These are phyloP conservation scores for Cytospora mali DNA, from an alignment of 2,329 filamentous ascomycete species.

Conservation along the genomic window DNA sequence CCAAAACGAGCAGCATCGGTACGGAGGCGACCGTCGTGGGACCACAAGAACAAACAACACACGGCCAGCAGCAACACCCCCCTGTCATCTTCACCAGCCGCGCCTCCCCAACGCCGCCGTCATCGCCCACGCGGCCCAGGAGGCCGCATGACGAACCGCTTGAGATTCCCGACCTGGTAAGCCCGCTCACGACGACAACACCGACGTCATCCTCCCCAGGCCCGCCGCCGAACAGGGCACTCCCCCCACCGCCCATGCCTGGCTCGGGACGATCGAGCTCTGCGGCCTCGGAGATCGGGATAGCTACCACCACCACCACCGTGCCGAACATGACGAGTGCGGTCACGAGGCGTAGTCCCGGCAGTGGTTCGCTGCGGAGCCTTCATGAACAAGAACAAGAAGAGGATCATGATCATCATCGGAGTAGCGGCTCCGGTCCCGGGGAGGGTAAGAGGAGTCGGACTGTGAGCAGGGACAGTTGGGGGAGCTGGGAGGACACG, in stretches of 20 bases:
- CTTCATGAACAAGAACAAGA: background rate
- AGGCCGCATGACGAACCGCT: slow-evolving; percentile 41
- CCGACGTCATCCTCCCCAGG: slow-evolving; percentile 16
- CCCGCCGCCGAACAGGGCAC: slow-evolving; percentile 17
- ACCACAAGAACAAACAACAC: too few relatives aligned
- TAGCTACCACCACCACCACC: slow-evolving; percentile 13
- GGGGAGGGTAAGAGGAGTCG: background rate
- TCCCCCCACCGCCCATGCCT: slow-evolving; percentile 17
- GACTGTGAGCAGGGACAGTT: slow-evolving; percentile 12
- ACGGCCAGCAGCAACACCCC: background rate
- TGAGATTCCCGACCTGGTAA: slow-evolving; percentile 41
- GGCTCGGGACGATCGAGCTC: slow-evolving; percentile 2
- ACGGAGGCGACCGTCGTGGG: slow-evolving; percentile 1
- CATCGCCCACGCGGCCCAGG: slow-evolving; percentile 40
- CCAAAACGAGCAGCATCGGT: slow-evolving; percentile 4
- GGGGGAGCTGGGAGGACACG: slow-evolving; percentile 25
- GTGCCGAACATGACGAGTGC: background rate
- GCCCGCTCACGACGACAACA: slow-evolving; percentile 7
- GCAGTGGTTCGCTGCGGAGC: background rate
- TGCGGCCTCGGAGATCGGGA: slow-evolving; percentile 7
- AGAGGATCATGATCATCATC: background rate
- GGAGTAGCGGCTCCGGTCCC: background rate
- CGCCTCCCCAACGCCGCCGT: slow-evolving; percentile 30
- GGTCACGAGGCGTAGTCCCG: background rate
- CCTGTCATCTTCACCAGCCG: background rate